Base-by-base conservation (phyloP, 805 yeast genomes). In the Schwanniomyces yamadae region DNA sequence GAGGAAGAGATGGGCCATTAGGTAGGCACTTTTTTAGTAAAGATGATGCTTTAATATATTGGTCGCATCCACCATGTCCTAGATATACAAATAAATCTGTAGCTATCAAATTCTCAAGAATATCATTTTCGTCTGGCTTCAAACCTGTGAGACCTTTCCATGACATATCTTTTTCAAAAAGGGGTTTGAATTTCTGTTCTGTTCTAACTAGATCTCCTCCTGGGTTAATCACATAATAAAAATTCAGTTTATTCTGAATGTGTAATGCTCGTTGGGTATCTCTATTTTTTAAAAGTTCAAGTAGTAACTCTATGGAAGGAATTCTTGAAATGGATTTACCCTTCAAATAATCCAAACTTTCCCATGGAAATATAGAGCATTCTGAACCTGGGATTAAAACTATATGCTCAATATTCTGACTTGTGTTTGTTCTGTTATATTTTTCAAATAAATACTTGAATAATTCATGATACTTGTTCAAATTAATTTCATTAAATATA, bases 1-100 rank as follows among this genome's bases (percentile, higher is more conserved):
- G 85, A 0, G 89, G 80, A 7, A 80, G 55, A 3, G 47, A 37
- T 39, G 69, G 54, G 8, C 63, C 61, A 8, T 39, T 34, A 6
- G 52, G 44, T 6, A 46, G 36, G 22, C 55, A 46, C 10, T 41
- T 36, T 35, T 52, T 56, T 36, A 52, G 49, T 28, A 89, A 59
- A 0, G 74, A 59, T 4, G 78, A 69, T 1, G 81, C 66, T 20
- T 79, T 69, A 8, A 87, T 63, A 51, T 80, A 88, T 42, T 84
- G 89, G 43, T 87, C 91, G n/a, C 98, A 96, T 4, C 96, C 93
- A 0, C 98, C 97, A 60, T 93, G 99, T 0, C 99, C 99, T 37
- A 90, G 69, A 55, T 86, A 93, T 0, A 91, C 65, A 46, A 83
- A 84, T 6, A 85, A 45, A 24, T 75, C 69, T 11, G 46, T 44